A percentile compares a stretch with the other conserved stretches of the same genome.
phyloP scores from a whole-genome alignment of 1,284 basidiomycete species.

The Lignosus rhinocerotis region DNA sequence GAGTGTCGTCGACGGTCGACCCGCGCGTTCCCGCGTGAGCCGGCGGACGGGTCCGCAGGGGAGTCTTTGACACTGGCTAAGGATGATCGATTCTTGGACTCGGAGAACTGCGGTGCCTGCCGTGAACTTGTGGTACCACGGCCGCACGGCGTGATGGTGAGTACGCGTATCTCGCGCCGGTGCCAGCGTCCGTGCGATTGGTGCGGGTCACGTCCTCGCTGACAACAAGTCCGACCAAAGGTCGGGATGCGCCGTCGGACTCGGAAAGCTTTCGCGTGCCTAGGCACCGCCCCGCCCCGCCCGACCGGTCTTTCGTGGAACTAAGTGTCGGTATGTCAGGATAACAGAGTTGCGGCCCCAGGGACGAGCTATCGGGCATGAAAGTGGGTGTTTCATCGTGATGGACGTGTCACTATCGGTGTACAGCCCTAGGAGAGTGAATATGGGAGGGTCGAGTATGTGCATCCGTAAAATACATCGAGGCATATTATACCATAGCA shows the following conservation, averaged over 20 bases:
- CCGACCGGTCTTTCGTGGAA: not conserved
- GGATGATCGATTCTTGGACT: too few species aligned
- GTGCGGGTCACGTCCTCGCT: not conserved
- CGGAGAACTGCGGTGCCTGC: too few species aligned
- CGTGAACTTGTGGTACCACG: too few species aligned
- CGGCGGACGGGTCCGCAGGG: too few species aligned
- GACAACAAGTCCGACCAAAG: not conserved
- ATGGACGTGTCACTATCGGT: not conserved
- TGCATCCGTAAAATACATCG: not conserved
- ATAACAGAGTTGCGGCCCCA: not conserved
- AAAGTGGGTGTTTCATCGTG: too few species aligned
- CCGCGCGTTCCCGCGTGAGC: too few species aligned
- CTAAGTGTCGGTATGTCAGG: not conserved
- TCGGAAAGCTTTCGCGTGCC: not conserved
- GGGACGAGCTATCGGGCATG: not conserved
- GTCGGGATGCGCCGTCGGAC: not conserved
- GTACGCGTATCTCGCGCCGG: too few species aligned
- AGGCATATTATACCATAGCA: conserved; percentile 2
- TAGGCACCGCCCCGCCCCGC: not conserved
- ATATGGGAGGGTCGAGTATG: not conserved
- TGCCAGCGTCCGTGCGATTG: too few species aligned
- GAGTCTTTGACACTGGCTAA: too few species aligned
- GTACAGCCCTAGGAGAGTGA: not conserved
- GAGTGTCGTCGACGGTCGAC: too few species aligned
- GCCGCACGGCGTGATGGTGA: too few species aligned